Evolutionary conservation across 2,329 filamentous ascomycete species (phyloP), one percentile per base, ranked within the genome.

Genomic region (Shiraia sp.): DNA sequence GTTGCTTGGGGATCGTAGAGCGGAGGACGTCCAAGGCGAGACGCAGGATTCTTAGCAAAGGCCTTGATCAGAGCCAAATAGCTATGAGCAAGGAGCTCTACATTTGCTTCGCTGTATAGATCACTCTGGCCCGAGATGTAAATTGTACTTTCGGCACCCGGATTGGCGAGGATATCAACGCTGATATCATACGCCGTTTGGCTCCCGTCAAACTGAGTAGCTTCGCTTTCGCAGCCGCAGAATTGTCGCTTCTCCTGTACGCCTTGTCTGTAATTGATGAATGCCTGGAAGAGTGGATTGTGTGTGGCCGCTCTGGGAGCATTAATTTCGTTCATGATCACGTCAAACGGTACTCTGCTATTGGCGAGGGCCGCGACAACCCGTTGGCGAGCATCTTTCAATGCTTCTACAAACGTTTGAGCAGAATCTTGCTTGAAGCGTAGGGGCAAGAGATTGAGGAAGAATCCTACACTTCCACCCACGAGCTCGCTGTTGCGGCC

Each of bases 211-310:
- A 17, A 57, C 47, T 19, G 53, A 40, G 39, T 45, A 51, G 26
- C 59, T 43, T 10, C 59, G 50, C 30, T 58, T 53, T 6, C 47
- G 30, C 2, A 66, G 26, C 49, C 59, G 45, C 32, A 66, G 48
- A 5, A 59, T 50, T 1, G 51, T 42, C 1, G 28, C n/a, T 16
- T 26, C n/a, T 46, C 38, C 10, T 24, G 22, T 3, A 26, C 17
- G 10, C 27, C 39, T 25, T 44, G 38, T 5, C 55, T 47, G 41
- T 70, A 66, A 39, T 72, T 58, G 26, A 72, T 47, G 22, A 60
- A 58, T 2, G 56, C 57, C 32, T 73, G 70, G 43, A 72, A 71
- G 3, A 73, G 43, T 2, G 70, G 69, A n/a, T 32, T 57, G 24
- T 62, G 45, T 6, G 47, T 48, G 1, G 60, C 40, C 2, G 57